Conservation (phyloP, 805 yeast genomes). For the Sugiyamaella mastotermitis region DNA sequence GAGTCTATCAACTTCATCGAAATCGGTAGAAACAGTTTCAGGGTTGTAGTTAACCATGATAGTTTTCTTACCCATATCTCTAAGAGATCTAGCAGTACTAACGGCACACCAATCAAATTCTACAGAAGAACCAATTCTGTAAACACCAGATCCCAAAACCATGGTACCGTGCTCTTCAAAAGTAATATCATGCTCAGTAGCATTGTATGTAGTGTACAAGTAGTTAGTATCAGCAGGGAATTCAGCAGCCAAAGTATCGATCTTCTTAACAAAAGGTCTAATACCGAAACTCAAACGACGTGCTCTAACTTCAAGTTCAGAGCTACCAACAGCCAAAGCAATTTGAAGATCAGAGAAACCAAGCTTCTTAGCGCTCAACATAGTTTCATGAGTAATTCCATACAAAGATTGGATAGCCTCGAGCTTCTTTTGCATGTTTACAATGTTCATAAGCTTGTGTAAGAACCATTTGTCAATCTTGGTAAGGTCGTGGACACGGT, state of each 20-base stretch:
- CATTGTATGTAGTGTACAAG: constrained; percentile 90
- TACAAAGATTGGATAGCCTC: constrained; percentile 56
- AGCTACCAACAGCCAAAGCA: constrained; percentile 62
- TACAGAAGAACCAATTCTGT: constrained; percentile 97
- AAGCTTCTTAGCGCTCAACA: constrained; percentile 78
- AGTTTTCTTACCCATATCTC: constrained; percentile 82
- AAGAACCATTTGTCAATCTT: constrained; percentile 96
- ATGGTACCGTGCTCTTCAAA: constrained; percentile 90
- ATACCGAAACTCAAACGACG: constrained; percentile 76
- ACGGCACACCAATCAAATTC: constrained; percentile 99
- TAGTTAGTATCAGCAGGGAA: constrained; percentile 96
- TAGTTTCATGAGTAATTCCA: constrained; percentile 59
- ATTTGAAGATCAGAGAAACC: constrained; percentile 97
- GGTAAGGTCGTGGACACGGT: constrained; percentile 82
- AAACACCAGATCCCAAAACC: constrained; percentile 97
- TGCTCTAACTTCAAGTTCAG: constrained; percentile 77
- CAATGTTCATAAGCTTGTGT: constrained; percentile 87
- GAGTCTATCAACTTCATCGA: constrained; percentile 95
- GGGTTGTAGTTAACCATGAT: constrained; percentile 98
- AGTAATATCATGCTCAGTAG: constrained; percentile 77
- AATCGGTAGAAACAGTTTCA: constrained; percentile 96
- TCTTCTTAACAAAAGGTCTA: constrained; percentile 91
- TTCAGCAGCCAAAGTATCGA: constrained; percentile 98
- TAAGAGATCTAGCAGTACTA: constrained; percentile 87
- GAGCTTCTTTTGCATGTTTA: constrained; percentile 76